Percentiles rank a stretch among this genome's conserved stretches.
phyloP scores from a whole-genome alignment of 495 filamentous ascomycete species.

The Tuber aestivum region DNA sequence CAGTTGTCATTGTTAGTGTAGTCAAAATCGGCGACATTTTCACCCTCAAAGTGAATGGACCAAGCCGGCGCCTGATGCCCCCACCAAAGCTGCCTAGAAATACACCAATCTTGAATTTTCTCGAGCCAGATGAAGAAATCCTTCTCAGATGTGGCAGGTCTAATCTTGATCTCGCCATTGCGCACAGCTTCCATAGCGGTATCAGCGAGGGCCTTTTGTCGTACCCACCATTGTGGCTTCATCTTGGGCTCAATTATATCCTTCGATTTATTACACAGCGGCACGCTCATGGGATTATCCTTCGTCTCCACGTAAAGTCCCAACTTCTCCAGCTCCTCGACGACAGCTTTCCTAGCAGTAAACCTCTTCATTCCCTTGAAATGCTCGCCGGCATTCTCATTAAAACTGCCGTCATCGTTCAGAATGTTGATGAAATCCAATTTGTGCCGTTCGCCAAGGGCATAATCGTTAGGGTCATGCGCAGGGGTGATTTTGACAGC shows the following conservation, averaged over 20 bases:
- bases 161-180: constrained; percentile 55
- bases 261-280: constrained; percentile 55
- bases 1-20: constrained; percentile 44
- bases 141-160: constrained; percentile 49
- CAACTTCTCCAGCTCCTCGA: constrained; percentile 52
- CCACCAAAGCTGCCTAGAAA: constrained; percentile 71
- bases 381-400: constrained; percentile 32
- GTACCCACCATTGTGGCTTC: constrained; percentile 75
- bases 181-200: constrained; percentile 46
- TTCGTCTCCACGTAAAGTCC: constrained; percentile 60
- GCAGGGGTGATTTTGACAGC: constrained; percentile 72
- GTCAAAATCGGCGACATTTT: constrained; percentile 20
- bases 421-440: constrained; percentile 47
- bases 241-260: constrained; percentile 64
- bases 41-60: constrained; percentile 47
- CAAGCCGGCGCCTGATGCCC: constrained; percentile 64
- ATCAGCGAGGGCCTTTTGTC: constrained; percentile 60
- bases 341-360: constrained; percentile 52
- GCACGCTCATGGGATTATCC: constrained; percentile 60
- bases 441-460: constrained; percentile 59
- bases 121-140: constrained; percentile 53
- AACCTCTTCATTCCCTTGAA: constrained; percentile 51
- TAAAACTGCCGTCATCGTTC: constrained; percentile 37
- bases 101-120: constrained; percentile 63
- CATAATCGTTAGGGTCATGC: constrained; percentile 76